Evolutionary conservation across 2,329 filamentous ascomycete species (phyloP), one percentile per base, ranked within the genome.

Genomic region (Fusarium dlaminii): DNA sequence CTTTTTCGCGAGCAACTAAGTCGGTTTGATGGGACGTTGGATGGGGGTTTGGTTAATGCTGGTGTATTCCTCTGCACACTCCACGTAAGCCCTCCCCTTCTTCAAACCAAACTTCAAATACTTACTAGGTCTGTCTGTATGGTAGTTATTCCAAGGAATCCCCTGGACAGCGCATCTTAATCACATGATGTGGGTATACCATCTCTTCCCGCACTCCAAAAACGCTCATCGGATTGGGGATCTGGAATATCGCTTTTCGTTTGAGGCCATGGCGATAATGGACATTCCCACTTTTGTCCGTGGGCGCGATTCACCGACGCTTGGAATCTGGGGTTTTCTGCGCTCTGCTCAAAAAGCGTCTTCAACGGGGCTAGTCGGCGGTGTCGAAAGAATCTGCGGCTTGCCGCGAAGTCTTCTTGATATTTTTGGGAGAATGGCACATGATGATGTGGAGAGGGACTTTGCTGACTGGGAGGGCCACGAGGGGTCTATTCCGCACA

Each of bases 391-490:
- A 6, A 63, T 80, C 7, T 75, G 78, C 9, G 79, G 79, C 4
- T 22, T 80, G 10, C 79, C 79, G 4, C 75, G 79, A 15, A 71
- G 66, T 20, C 71, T 80, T 0, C 64, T 80, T 2, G 79, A 80
- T 39, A 72, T 80, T 12, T 68, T 80, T 27, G 75, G 71, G 5
- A 58, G 66, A 11, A 66, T 80, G 3, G 56, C 63, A 5, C 32
- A 51, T 18, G 39, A 63, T 8, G 60, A 66, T 14, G 61, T 71
- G 5, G 79, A 80, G 39, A 37, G 46, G 1, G 70, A 66, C 1
- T 56, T 80, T 34, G 61, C 62, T 17, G 45, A 45, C 1, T 80
- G 79, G 79, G 75, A 76, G 1, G 79, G 79, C 1, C 64, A 79
- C 4, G 68, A 75, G 11, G 79, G 79, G 1, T 67, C 77, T 37